phyloP scores from a whole-genome alignment of 148 eudicot genomes.

The Persicaria maculosa region DNA sequence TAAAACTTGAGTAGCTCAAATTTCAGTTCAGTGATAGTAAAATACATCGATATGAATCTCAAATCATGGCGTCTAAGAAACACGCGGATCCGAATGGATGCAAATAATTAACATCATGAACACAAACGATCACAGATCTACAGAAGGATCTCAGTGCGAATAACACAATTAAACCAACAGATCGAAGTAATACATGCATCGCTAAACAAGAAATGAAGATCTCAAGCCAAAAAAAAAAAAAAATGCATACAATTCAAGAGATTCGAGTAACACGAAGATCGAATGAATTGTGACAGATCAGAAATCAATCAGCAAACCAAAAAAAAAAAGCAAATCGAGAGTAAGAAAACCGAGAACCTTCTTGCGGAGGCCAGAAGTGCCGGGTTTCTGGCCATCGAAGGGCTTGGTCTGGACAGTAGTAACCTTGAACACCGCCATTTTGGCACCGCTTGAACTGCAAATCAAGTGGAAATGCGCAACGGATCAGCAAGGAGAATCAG shows the following conservation, averaged over 20 bases:
- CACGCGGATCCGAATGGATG: not conserved
- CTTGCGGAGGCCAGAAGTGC: constrained; percentile 84
- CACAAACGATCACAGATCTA: not conserved
- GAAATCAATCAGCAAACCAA: not conserved
- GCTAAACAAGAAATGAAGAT: too few species aligned
- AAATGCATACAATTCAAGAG: not conserved
- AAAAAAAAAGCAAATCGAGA: not conserved
- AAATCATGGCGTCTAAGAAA: not conserved
- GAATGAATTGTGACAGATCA: not conserved
- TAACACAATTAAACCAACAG: not conserved
- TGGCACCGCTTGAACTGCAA: constrained; percentile 12
- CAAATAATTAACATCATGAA: not conserved
- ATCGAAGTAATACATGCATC: not conserved
- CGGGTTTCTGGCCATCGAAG: constrained; percentile 82
- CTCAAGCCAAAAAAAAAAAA: not conserved
- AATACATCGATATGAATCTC: not conserved
- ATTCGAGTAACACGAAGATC: not conserved
- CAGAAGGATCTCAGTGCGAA: not conserved
- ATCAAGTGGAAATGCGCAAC: not conserved
- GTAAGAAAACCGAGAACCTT: constrained; percentile 28
- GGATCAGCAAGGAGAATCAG: not conserved
- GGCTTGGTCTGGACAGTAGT: constrained; percentile 56
- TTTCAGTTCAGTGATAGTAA: not conserved
- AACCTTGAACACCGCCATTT: constrained; percentile 71
- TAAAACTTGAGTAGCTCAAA: not conserved